Percentiles rank a stretch among this genome's conserved stretches.
Conservation (phyloP, 2,329 filamentous ascomycete species). For the Cucurbitaria berberidis region DNA sequence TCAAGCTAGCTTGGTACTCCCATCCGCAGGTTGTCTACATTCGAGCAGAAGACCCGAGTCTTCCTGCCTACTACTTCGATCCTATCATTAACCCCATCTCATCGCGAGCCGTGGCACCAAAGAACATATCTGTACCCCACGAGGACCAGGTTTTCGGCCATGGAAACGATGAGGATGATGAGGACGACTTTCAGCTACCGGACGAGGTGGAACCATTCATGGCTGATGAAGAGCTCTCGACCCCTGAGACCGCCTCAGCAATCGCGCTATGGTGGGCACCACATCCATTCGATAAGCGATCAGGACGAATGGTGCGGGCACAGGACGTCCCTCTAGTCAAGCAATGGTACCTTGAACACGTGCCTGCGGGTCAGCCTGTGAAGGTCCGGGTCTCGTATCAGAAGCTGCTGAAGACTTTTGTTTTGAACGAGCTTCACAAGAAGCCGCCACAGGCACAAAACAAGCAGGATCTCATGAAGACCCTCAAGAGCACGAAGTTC, state of each 20-base stretch:
- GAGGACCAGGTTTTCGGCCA: constrained; percentile 92
- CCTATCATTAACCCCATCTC: constrained; percentile 98
- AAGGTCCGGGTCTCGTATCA: constrained; percentile 99
- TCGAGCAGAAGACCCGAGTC: constrained; percentile 81
- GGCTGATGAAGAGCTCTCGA: constrained; percentile 86
- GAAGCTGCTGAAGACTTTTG: constrained; percentile 93
- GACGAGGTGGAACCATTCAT: constrained; percentile 84
- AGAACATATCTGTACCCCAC: constrained; percentile 88
- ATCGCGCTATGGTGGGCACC: constrained; percentile 98
- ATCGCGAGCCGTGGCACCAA: constrained; percentile 88
- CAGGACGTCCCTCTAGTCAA: constrained; percentile 97
- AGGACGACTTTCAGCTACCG: constrained; percentile 83
- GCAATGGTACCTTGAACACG: constrained; percentile 98
- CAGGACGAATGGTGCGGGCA: constrained; percentile 93
- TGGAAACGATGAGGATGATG: constrained; percentile 81
- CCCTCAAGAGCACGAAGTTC: constrained; percentile 95
- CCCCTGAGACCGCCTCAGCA: constrained; percentile 84
- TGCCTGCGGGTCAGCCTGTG: constrained; percentile 86
- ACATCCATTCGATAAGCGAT: constrained; percentile 91
- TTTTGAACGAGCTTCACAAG: constrained; percentile 95
- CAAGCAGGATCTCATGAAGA: constrained; percentile 88
- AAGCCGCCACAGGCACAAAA: constrained; percentile 94
- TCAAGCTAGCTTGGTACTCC: constrained; percentile 92
- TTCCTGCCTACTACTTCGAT: constrained; percentile 97
- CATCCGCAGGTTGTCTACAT: constrained; percentile 92